Evolutionary conservation across 176 grass and related monocot genomes (phyloP).

Genomic region (Musa itinerans): DNA sequence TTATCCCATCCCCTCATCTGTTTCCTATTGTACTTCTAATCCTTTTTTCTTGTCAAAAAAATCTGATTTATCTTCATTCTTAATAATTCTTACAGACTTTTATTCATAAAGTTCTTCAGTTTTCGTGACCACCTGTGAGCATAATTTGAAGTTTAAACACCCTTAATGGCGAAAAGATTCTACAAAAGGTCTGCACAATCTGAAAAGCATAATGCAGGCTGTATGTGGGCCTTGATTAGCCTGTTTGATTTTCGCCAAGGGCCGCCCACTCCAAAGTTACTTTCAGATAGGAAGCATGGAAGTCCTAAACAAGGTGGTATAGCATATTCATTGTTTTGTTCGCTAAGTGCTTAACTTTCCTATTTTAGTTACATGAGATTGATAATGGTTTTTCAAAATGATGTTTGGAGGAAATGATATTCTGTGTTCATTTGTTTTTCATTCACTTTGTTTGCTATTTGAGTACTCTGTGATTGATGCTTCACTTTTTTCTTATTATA

Average conservation of each 20-base stretch:
- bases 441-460: not conserved
- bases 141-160: not conserved
- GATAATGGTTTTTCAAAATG: not conserved
- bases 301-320: slow-evolving; percentile 2
- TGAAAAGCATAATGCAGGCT: slow-evolving; percentile 2
- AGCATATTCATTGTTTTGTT: not conserved
- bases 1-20: not conserved
- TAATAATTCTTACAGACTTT: not conserved
- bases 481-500: too few species aligned
- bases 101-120: not conserved
- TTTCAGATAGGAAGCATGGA: not conserved
- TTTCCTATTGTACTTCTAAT: not conserved
- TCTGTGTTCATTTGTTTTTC: not conserved
- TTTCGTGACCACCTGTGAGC: not conserved
- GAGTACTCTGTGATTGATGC: not conserved
- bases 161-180: slow-evolving; percentile 5
- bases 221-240: slow-evolving; percentile 7
- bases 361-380: not conserved
- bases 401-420: not conserved
- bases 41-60: not conserved
- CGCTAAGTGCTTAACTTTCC: not conserved
- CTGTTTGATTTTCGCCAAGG: not conserved
- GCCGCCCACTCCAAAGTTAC: slow-evolving; percentile 3
- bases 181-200: not conserved
- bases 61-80: not conserved